These are phyloP conservation scores for Xylaria bambusicola DNA, from an alignment of 495 filamentous ascomycete genomes.

Conservation along the genomic window DNA sequence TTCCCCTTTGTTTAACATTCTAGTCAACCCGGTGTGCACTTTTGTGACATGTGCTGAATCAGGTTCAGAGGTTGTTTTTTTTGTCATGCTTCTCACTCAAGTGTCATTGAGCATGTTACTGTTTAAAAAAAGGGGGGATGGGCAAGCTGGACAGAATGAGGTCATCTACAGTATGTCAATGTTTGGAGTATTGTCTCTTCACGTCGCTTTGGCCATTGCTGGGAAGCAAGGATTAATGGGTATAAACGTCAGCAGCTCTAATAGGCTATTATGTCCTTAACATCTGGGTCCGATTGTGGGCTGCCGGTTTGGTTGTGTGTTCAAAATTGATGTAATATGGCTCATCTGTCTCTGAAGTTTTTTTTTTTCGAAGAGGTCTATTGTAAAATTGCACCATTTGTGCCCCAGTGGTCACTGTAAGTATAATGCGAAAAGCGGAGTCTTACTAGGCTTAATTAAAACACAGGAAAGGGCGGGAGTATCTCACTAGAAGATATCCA, in stretches of 20 bases:
- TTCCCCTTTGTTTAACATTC: not conserved
- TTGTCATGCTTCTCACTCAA: not conserved
- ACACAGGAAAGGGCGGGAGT: too few species aligned
- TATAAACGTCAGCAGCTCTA: not conserved
- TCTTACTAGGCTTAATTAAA: too few species aligned
- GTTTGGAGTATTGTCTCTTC: not conserved
- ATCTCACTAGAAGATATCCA: too few species aligned
- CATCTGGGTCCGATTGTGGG: too few species aligned
- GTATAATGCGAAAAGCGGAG: too few species aligned
- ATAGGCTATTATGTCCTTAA: too few species aligned
- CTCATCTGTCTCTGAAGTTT: too few species aligned
- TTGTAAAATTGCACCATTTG: too few species aligned
- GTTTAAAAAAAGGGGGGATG: not conserved
- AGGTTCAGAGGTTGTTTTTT: not conserved
- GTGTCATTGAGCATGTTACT: not conserved
- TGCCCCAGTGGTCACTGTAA: too few species aligned
- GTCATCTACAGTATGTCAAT: not conserved
- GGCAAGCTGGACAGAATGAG: not conserved
- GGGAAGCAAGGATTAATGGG: slow-evolving; percentile 2
- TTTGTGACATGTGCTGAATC: not conserved
- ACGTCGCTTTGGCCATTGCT: not conserved
- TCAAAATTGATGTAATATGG: too few species aligned
- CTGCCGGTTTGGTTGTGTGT: too few species aligned
- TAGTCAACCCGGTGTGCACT: not conserved
- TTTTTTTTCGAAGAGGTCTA: too few species aligned